phyloP scores from a whole-genome alignment of 1,284 basidiomycete genomes.

The Limonomyces culmigenus region DNA sequence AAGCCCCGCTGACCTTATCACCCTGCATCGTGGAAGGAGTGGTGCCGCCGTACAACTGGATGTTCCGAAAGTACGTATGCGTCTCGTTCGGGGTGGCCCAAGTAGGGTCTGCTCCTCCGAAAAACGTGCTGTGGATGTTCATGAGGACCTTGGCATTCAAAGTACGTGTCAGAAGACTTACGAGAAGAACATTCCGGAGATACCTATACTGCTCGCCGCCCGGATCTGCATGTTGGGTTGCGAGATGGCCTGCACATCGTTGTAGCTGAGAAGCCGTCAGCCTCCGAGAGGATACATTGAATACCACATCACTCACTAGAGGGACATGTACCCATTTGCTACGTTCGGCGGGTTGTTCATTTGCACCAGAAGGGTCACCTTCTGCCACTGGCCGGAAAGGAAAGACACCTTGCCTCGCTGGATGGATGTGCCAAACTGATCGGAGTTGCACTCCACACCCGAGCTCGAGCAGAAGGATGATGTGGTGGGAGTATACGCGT shows the following conservation, averaged over 20 bases:
- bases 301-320: conserved; percentile 28
- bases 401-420: conserved; percentile 19
- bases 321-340: conserved; percentile 37
- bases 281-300: conserved; percentile 1
- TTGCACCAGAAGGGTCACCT: conserved; percentile 38
- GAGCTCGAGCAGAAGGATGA: conserved; percentile 17
- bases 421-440: conserved; percentile 25
- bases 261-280: conserved; percentile 23
- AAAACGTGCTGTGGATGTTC: conserved; percentile 39
- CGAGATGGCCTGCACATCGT: conserved; percentile 32
- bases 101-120: conserved; percentile 44
- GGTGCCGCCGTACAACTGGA: conserved; percentile 34
- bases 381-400: conserved; percentile 39
- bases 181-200: conserved; percentile 53
- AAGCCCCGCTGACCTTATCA: too few species aligned
- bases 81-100: conserved; percentile 48
- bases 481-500: conserved; percentile 41
- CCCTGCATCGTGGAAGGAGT: conserved; percentile 27
- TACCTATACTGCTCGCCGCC: conserved; percentile 22
- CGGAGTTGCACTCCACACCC: conserved; percentile 18
- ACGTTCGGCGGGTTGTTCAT: conserved; percentile 37
- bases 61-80: conserved; percentile 56
- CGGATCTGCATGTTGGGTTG: conserved; percentile 36
- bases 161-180: conserved; percentile 13
- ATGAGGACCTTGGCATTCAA: conserved; percentile 2